Evolutionary conservation across 1,139 yeast species (phyloP).

Genomic region (Debaryomyces psychrophilus): DNA sequence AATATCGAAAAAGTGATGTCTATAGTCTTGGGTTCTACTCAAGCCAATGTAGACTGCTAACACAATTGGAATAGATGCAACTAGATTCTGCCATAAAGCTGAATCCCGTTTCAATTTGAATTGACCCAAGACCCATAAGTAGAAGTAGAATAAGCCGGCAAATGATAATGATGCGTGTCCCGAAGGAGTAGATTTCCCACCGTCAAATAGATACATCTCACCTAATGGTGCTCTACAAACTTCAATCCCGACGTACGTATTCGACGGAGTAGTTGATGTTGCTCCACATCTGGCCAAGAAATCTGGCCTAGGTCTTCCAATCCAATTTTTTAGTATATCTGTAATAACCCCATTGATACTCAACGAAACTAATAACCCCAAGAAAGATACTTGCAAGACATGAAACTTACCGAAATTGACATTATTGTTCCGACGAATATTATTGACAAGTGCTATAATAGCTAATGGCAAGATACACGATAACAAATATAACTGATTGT

Average conservation of each 20-base stretch:
- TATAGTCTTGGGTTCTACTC: constrained; percentile 70
- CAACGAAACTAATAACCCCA: constrained; percentile 57
- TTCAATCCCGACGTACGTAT: constrained; percentile 39
- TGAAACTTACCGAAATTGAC: constrained; percentile 15
- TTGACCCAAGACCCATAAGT: constrained; percentile 68
- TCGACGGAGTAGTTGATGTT: constrained; percentile 31
- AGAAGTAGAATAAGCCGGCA: constrained; percentile 62
- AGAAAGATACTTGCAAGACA: constrained; percentile 44
- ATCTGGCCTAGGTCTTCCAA: constrained; percentile 84
- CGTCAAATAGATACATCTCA: constrained; percentile 60
- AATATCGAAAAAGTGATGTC: constrained; percentile 77
- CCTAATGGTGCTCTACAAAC: constrained; percentile 50
- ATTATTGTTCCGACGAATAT: background rate
- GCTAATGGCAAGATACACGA: constrained; percentile 27
- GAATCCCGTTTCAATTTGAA: constrained; percentile 24
- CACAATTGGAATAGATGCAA: constrained; percentile 22
- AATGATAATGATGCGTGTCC: constrained; percentile 79
- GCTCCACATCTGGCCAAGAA: constrained; percentile 73
- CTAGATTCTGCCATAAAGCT: constrained; percentile 20
- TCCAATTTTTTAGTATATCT: constrained; percentile 69
- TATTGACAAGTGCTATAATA: constrained; percentile 15
- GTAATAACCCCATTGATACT: constrained; percentile 61
- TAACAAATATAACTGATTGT: constrained; percentile 28
- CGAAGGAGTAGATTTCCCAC: constrained; percentile 79
- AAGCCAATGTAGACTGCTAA: constrained; percentile 57